A percentile compares a stretch with the other conserved stretches of the same genome.
Evolutionary conservation across 805 yeast species (phyloP).

Genomic region (Millerago galiae): DNA sequence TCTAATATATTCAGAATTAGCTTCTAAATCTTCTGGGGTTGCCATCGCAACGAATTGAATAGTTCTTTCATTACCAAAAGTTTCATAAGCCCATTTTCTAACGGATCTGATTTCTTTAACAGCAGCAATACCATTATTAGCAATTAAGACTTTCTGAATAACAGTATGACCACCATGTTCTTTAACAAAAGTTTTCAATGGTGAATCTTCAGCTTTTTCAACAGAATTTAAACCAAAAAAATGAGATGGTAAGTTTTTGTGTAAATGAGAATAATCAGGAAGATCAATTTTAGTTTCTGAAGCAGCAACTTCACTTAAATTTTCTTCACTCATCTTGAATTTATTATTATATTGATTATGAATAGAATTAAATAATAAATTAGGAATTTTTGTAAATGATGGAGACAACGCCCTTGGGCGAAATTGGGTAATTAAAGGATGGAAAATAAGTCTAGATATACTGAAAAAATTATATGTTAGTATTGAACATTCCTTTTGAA

Average conservation of each 20-base stretch:
- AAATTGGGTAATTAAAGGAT: constrained; percentile 4
- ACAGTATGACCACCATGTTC: constrained; percentile 93
- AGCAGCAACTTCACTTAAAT: constrained; percentile 29
- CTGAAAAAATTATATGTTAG: constrained; percentile 1
- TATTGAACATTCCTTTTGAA: background rate
- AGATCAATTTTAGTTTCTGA: constrained; percentile 22
- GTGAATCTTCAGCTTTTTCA: constrained; percentile 68
- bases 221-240: constrained; percentile 80
- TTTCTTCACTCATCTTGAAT: constrained; percentile 34
- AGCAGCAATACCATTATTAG: constrained; percentile 99
- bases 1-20: constrained; percentile 95
- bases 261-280: constrained; percentile 30
- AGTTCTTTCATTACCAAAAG: constrained; percentile 94
- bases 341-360: constrained; percentile 1
- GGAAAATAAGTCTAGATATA: constrained; percentile 7
- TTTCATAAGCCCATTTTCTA: constrained; percentile 98
- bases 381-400: constrained; percentile 1
- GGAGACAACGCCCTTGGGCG: constrained; percentile 7
- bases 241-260: constrained; percentile 51
- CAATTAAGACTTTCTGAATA: constrained; percentile 80
- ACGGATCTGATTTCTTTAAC: constrained; percentile 97
- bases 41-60: constrained; percentile 97
- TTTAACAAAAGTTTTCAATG: constrained; percentile 76
- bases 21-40: constrained; percentile 96
- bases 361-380: background rate